These are phyloP conservation scores for Blakeslea trispora DNA, from an alignment of 371 early-diverging fungal species.

Conservation along the genomic window DNA sequence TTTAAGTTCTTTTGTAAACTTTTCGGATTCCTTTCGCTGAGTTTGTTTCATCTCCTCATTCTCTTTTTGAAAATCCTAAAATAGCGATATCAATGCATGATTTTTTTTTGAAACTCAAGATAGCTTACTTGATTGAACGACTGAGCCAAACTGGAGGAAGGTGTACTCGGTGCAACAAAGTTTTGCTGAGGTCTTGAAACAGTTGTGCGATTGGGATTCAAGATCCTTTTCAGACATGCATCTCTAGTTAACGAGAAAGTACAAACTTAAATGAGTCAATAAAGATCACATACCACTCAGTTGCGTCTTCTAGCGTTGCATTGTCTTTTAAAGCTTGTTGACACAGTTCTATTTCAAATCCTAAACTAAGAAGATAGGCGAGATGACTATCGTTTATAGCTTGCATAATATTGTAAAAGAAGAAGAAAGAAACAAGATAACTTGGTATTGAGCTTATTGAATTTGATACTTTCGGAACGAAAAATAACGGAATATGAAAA, in stretches of 20 bases:
- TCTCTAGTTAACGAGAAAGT: too few species aligned
- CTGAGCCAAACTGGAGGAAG: background rate
- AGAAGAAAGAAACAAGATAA: background rate
- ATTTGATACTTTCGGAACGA: too few species aligned
- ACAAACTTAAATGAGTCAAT: background rate
- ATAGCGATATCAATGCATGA: background rate
- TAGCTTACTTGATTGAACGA: background rate
- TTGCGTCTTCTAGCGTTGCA: constrained; percentile 32
- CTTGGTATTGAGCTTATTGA: too few species aligned
- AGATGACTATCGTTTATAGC: constrained; percentile 23
- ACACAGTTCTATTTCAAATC: constrained; percentile 38
- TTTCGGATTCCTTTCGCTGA: constrained; percentile 13
- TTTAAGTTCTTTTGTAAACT: constrained; percentile 9
- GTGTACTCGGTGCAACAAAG: background rate
- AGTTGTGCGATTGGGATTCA: constrained; percentile 11
- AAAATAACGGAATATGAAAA: too few species aligned
- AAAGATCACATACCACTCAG: constrained; percentile 28
- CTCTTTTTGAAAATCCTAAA: background rate
- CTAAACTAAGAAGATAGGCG: constrained; percentile 35
- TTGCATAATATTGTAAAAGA: background rate
- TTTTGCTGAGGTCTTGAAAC: background rate
- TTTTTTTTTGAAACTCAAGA: background rate
- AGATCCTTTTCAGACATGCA: constrained; percentile 2
- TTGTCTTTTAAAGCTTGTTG: constrained; percentile 27
- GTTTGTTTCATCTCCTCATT: background rate